phyloP scores from a whole-genome alignment of 192 early-diverging fungal genomes.

The Rhizoclosmatium sp. region DNA sequence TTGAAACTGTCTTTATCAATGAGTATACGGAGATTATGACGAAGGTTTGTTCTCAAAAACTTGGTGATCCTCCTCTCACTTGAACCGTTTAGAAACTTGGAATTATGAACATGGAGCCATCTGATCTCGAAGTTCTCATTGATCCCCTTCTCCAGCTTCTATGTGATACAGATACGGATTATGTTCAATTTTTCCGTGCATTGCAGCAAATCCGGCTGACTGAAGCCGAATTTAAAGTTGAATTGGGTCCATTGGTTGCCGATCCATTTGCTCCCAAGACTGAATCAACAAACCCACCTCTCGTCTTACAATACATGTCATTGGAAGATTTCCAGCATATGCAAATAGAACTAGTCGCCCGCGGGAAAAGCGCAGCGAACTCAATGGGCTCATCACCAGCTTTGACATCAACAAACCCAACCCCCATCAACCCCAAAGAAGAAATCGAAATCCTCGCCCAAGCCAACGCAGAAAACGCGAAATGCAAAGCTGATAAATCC shows the following conservation, averaged over 20 bases:
- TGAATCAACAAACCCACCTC: background rate
- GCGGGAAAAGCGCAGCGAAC: background rate
- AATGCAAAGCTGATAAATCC: background rate
- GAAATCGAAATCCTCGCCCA: background rate
- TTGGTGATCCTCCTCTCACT: background rate
- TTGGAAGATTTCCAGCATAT: background rate
- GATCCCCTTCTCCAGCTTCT: conserved; percentile 68
- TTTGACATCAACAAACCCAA: background rate
- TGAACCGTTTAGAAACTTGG: conserved; percentile 49
- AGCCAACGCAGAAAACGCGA: background rate
- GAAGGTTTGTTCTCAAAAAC: conserved; percentile 13
- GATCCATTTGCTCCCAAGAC: background rate
- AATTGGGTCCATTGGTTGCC: conserved; percentile 33
- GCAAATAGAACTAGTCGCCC: background rate
- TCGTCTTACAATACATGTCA: background rate
- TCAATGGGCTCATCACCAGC: background rate
- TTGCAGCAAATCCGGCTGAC: conserved; percentile 65
- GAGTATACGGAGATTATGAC: conserved; percentile 69
- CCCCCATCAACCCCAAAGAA: background rate
- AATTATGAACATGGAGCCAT: conserved; percentile 27
- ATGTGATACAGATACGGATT: conserved; percentile 71
- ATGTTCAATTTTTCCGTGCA: conserved; percentile 76
- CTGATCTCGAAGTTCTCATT: conserved; percentile 62
- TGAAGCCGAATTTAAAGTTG: conserved; percentile 42
- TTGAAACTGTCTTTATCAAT: conserved; percentile 56